Evolutionary conservation across 805 yeast genomes (phyloP).

Genomic region (Saccharomycopsis sp.): DNA sequence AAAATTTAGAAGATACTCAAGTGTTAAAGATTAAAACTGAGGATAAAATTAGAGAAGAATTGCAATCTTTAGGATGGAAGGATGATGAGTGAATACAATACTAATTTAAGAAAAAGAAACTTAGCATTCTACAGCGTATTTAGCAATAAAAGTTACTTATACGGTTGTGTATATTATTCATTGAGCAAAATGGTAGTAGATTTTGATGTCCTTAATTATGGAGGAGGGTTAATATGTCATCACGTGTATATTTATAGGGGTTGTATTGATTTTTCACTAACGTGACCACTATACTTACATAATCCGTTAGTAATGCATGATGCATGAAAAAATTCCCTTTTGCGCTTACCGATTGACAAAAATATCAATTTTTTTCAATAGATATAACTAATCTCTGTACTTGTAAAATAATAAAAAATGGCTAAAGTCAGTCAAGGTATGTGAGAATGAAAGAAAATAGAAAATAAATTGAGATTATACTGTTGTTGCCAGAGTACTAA

Average conservation of each 20-base stretch:
- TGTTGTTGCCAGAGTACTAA: too few species aligned
- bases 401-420: constrained; percentile 33
- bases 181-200: neutral
- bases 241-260: neutral
- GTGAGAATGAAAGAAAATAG: constrained; percentile 22
- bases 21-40: constrained; percentile 84
- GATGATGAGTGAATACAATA: constrained; percentile 28
- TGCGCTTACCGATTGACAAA: too few species aligned
- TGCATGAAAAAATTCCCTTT: neutral
- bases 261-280: neutral
- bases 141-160: neutral
- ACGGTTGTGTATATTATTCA: neutral
- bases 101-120: neutral
- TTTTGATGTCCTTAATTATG: neutral
- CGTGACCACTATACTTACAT: constrained; percentile 1
- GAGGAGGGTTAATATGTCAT: neutral
- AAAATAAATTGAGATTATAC: too few species aligned
- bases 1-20: constrained; percentile 88
- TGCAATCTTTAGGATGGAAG: constrained; percentile 68
- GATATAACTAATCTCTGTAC: neutral
- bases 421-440: constrained; percentile 61
- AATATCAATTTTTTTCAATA: constrained; percentile 2
- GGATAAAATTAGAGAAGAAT: constrained; percentile 67
- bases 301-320: neutral
- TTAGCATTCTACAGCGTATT: neutral